Evolutionary conservation across 73 alveolate genomes (phyloP), one percentile per base, ranked within the genome.

Genomic region (Paramecium octaurelia): DNA sequence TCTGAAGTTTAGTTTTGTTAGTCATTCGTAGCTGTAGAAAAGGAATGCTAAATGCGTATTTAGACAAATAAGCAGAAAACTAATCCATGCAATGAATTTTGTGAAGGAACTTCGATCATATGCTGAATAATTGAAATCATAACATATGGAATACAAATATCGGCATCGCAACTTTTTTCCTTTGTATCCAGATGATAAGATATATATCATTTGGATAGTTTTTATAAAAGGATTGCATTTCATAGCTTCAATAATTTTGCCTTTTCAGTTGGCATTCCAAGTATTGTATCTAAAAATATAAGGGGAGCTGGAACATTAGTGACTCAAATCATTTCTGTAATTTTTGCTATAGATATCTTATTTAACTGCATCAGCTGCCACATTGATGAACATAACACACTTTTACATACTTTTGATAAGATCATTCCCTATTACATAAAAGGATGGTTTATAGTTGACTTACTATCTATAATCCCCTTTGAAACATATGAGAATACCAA

Each of bases 371-470:
- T 20, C 36, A 36, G 68, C 18, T 75, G 88, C 23, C 88, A 75
- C 40, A 44, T 75, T 0, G 88, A 75, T 75, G 60, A 75, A 8
- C 88, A 75, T 75, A 75, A 75, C n/a, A 54, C 21, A 0, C 88
- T 75, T 34, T 31, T 34, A 6, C 58, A 43, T 43, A 23, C 18
- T 42, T 46, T 68, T 10, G 50, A 29, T 29, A 16, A 20, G 6
- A 89, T 89, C 1, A 73, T 89, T 35, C 31, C 60, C 24, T 24
- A 68, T 23, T 89, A 89, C 46, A 1, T 75, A 40, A 89, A 69
- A 89, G 11, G 76, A 12, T 89, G 94, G 94, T 58, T 89, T 35
- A 12, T 89, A 20, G 23, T 89, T 4, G 94, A 89, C 20, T n/a
- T 75, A 23, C 5, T 75, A 36, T 69, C 94, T 6, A 27, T 48